Base-by-base conservation (phyloP, 1,284 basidiomycete species). In the Malassezia dermatis region DNA sequence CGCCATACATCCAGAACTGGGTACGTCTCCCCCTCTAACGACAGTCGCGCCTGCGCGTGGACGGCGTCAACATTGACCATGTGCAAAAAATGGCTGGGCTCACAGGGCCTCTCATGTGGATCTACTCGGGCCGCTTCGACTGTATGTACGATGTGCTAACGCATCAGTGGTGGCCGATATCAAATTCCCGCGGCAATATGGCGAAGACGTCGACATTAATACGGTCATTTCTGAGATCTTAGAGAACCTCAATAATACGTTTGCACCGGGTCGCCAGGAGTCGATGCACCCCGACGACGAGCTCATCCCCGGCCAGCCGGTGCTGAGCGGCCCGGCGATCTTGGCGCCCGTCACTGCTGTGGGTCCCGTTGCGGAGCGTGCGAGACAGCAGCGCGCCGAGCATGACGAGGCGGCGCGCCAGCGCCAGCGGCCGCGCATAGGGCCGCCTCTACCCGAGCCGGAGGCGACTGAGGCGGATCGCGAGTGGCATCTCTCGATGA, bases 51-150 rank as follows among this genome's bases (percentile, higher is more conserved):
- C 85, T 98, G 75, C 84, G 93, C 12, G 90, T 98, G 54, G 93
- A 99, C 73, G 93, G 94, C 19, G 84, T 98, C 47, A 91, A 89
- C 59, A 85, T 99, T 65, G 94, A 99, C 76, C 93, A 99, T 71
- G 79, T 95, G 40, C 89, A 96, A 77, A 84, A 85, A 48, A 84
- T 86, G 48, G 81, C 83, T 58, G 85, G 84, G 60, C 48, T 71
- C 40, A 76, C 76, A 0, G 89, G 93, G 0, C 90, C 93, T 4
- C 84, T 96, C 58, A 89, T 88, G 4, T 98, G 94, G 93, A 89
- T 99, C 61, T 87, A 86, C 1, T 88, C 89, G 0, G 94, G 94
- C 44, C 93, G 93, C 76, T 83, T 95, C 28, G 93, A 99, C 69
- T 53, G 58, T 59, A 32, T 32, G 58, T 59, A 8, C 11, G 21